Conservation (phyloP, 345 rosid genomes). For the Tarenaya hassleriana region DNA sequence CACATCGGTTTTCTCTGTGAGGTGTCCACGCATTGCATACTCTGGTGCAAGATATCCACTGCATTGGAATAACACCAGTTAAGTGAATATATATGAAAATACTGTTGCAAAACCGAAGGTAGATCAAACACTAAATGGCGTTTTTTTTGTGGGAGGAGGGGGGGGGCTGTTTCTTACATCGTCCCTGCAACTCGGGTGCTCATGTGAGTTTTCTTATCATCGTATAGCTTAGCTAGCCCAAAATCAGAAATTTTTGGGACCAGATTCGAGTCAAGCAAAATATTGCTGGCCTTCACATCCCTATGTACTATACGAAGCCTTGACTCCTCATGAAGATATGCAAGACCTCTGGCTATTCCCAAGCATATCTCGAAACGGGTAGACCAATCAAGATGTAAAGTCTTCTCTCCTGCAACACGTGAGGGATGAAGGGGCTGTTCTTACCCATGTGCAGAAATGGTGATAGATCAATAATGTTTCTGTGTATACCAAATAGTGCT, state of each 20-base stretch:
- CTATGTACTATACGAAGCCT: constrained; percentile 52
- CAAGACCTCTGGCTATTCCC: constrained; percentile 53
- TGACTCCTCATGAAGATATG: constrained; percentile 61
- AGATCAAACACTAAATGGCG: constrained; percentile 24
- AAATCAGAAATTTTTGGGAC: constrained; percentile 40
- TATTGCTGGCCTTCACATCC: constrained; percentile 59
- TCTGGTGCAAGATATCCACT: constrained; percentile 62
- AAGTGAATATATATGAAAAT: too few relatives aligned
- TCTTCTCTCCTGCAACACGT: constrained; percentile 30
- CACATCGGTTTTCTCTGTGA: constrained; percentile 53
- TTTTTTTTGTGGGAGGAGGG: background rate
- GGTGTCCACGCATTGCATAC: constrained; percentile 62
- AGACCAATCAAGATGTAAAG: constrained; percentile 41
- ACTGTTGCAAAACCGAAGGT: constrained; percentile 35
- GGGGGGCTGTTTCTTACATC: constrained; percentile 26
- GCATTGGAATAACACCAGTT: constrained; percentile 6
- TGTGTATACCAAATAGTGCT: constrained; percentile 26
- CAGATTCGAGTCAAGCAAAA: constrained; percentile 42
- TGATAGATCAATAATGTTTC: too few relatives aligned
- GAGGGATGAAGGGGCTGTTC: too few relatives aligned
- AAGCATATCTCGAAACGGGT: constrained; percentile 46
- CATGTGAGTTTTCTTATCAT: constrained; percentile 38
- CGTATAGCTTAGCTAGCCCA: constrained; percentile 35
- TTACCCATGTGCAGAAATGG: background rate
- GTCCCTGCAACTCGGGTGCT: constrained; percentile 45